Evolutionary conservation across 495 filamentous ascomycete genomes (phyloP), one percentile per base, ranked within the genome.

Genomic region (Saxophila tyrrhenica): DNA sequence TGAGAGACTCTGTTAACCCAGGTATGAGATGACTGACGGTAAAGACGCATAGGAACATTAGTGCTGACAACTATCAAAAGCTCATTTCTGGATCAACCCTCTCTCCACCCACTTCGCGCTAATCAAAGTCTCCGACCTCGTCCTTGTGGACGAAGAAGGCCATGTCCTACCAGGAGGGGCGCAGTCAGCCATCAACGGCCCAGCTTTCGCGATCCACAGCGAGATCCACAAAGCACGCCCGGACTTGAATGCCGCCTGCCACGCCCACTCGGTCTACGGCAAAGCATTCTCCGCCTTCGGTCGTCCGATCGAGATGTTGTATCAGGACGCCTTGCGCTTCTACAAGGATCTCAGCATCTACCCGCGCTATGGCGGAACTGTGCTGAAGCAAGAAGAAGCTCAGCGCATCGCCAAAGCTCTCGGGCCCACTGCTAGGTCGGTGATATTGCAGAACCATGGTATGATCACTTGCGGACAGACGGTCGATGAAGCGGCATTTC

Each of bases 1-100:
- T 83, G n/a, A 73, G 78, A 22, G 79, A 82, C 58, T 76, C 79
- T 3, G 75, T 81, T 38, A 67, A 76, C 57, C 64, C 65, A 5
- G n/a, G n/a, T n/a, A n/a, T n/a, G n/a, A n/a, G n/a, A n/a, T n/a
- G n/a, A n/a, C n/a, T n/a, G n/a, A n/a, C n/a, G n/a, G n/a, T n/a
- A n/a, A n/a, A n/a, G n/a, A n/a, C n/a, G n/a, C n/a, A n/a, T n/a
- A n/a, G n/a, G n/a, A n/a, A n/a, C n/a, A n/a, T n/a, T n/a, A n/a
- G n/a, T n/a, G n/a, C n/a, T n/a, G n/a, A n/a, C n/a, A n/a, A n/a
- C n/a, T n/a, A 13, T 35, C 13, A 5, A 35, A 13, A 5, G 64
- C 78, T 25, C 71, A 76, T 50, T 44, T 44, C 41, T 44, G 41
- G 41, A 44, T 17, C 41, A 44, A 44, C n/a, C 41, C 41, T 5